Conservation (phyloP, 768 basidiomycete genomes). For the Boletus subparvulus region DNA sequence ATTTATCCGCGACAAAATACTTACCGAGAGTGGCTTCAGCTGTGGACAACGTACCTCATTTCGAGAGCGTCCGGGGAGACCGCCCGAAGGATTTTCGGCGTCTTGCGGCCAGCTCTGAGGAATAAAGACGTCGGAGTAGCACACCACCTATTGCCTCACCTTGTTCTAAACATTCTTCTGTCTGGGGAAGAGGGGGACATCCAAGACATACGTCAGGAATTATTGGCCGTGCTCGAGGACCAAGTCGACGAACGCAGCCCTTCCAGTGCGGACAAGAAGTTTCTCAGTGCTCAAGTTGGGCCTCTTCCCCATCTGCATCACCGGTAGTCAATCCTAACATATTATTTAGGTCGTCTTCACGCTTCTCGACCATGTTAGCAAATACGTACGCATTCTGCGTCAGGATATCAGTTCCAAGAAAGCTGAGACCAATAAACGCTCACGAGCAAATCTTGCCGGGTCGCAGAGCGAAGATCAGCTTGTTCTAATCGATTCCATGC, state of each 20-base stretch:
- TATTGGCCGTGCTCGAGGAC: constrained; percentile 80
- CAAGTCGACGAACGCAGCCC: constrained; percentile 66
- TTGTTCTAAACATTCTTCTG: constrained; percentile 82
- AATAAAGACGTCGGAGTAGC: constrained; percentile 96
- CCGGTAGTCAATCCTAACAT: neutral
- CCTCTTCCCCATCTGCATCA: neutral
- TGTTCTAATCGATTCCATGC: constrained; percentile 70
- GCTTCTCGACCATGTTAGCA: constrained; percentile 91
- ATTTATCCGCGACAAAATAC: constrained; percentile 76
- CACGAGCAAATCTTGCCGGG: constrained; percentile 38
- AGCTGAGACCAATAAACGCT: constrained; percentile 47
- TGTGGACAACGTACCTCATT: constrained; percentile 84
- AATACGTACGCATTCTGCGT: constrained; percentile 78
- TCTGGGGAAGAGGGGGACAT: constrained; percentile 66
- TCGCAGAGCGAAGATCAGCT: constrained; percentile 58
- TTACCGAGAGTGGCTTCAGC: constrained; percentile 95
- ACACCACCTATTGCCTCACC: constrained; percentile 85
- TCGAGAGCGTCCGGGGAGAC: constrained; percentile 53
- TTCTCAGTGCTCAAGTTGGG: constrained; percentile 90
- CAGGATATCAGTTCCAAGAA: constrained; percentile 58
- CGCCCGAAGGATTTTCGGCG: constrained; percentile 71
- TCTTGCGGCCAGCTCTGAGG: constrained; percentile 74
- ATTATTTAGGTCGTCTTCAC: constrained; percentile 83
- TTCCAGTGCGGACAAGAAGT: constrained; percentile 73
- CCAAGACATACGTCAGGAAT: constrained; percentile 67